These are phyloP conservation scores for Venturia asperata DNA, from an alignment of 2,329 filamentous ascomycete species.

Conservation along the genomic window DNA sequence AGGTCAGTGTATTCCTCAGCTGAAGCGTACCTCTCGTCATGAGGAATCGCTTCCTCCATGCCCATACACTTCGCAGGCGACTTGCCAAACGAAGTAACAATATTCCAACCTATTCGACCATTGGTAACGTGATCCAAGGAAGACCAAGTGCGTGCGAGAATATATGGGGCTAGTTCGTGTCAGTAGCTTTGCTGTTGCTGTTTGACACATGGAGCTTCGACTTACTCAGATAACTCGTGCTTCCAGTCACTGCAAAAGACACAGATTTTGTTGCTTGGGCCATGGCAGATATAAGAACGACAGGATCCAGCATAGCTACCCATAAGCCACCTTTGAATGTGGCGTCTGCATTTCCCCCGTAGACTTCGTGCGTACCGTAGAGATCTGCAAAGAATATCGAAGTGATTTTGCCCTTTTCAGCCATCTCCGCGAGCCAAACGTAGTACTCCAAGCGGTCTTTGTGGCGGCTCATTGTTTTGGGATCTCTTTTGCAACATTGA, in stretches of 20 bases:
- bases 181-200: slow-evolving; percentile 27
- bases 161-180: slow-evolving; percentile 30
- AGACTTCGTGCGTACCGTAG: slow-evolving; percentile 39
- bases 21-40: slow-evolving; percentile 54
- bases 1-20: slow-evolving; percentile 57
- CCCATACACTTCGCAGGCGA: slow-evolving; percentile 35
- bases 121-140: background rate
- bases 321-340: slow-evolving; percentile 22
- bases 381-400: slow-evolving; percentile 47
- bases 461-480: too few relatives aligned
- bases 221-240: slow-evolving; percentile 31
- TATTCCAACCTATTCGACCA: background rate
- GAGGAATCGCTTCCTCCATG: slow-evolving; percentile 49
- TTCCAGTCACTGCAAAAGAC: slow-evolving; percentile 32
- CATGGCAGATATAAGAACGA: slow-evolving; percentile 41
- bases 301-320: slow-evolving; percentile 29
- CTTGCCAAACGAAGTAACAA: slow-evolving; percentile 33
- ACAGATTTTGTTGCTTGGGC: slow-evolving; percentile 40
- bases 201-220: slow-evolving; percentile 32
- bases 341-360: slow-evolving; percentile 25
- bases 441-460: slow-evolving; percentile 29
- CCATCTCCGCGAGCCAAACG: slow-evolving; percentile 41
- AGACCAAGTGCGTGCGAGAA: slow-evolving; percentile 45
- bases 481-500: too few relatives aligned
- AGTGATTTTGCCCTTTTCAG: slow-evolving; percentile 45